A percentile compares a stretch with the other conserved stretches of the same genome.
Conservation (phyloP, 1,284 basidiomycete species). For the Neonothopanus nambi region DNA sequence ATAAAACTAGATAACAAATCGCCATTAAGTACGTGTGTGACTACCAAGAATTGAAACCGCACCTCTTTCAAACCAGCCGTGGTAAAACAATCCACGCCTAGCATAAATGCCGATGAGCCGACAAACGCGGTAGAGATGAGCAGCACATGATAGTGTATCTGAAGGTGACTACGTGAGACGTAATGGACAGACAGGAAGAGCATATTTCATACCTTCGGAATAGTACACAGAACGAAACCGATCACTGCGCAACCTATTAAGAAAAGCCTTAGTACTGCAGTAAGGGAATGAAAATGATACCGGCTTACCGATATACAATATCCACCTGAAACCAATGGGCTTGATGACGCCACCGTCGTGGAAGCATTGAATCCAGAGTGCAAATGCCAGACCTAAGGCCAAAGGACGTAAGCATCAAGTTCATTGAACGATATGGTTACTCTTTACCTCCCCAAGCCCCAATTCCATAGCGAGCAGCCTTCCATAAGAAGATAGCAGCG, state of each 20-base stretch:
- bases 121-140: constrained; percentile 85
- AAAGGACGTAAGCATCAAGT: constrained; percentile 8
- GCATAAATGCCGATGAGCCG: constrained; percentile 89
- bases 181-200: constrained; percentile 12
- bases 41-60: constrained; percentile 20
- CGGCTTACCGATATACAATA: constrained; percentile 77
- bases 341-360: constrained; percentile 79
- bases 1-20: constrained; percentile 67
- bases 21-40: constrained; percentile 4
- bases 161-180: constrained; percentile 17
- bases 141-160: constrained; percentile 79
- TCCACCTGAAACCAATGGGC: constrained; percentile 80
- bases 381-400: constrained; percentile 67
- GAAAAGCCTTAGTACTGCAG: constrained; percentile 21
- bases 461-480: constrained; percentile 82
- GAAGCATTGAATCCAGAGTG: constrained; percentile 86
- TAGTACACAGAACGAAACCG: constrained; percentile 63
- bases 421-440: background rate
- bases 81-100: constrained; percentile 93
- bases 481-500: constrained; percentile 88
- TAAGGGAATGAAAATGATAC: constrained; percentile 10
- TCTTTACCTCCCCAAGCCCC: constrained; percentile 76
- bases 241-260: constrained; percentile 52
- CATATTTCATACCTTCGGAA: constrained; percentile 47
- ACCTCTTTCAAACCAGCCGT: constrained; percentile 91